These are phyloP conservation scores for Thermochaetoides dissita DNA, from an alignment of 2,329 filamentous ascomycete genomes.

Conservation along the genomic window DNA sequence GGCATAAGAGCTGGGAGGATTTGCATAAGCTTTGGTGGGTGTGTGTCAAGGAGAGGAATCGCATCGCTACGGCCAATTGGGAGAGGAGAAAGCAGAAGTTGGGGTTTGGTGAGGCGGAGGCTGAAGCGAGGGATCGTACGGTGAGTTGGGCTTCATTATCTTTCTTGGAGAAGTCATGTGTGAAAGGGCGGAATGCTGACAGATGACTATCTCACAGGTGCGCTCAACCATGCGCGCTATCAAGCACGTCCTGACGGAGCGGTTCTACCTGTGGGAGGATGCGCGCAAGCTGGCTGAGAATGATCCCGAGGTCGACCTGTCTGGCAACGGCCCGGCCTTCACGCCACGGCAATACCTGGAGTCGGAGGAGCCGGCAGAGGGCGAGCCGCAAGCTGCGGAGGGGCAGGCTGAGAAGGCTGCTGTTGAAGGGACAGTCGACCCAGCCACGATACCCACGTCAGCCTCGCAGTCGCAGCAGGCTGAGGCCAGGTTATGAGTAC, in stretches of 20 bases:
- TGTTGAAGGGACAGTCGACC: conserved; percentile 3
- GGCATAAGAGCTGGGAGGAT: conserved; percentile 85
- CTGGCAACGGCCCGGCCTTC: conserved; percentile 34
- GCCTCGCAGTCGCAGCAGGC: conserved; percentile 1
- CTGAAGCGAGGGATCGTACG: conserved; percentile 44
- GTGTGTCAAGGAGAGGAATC: conserved; percentile 81
- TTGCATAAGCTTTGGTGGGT: conserved; percentile 89
- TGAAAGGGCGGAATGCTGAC: conserved; percentile 3
- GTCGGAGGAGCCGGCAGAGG: conserved; percentile 23
- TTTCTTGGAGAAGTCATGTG: not conserved
- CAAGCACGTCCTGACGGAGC: conserved; percentile 72
- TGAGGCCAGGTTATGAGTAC: conserved; percentile 12
- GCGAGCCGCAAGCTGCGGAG: conserved; percentile 12
- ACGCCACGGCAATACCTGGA: conserved; percentile 28
- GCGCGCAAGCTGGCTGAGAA: conserved; percentile 50
- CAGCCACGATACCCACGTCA: conserved; percentile 10
- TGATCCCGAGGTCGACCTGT: conserved; percentile 54
- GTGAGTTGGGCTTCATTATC: conserved; percentile 34
- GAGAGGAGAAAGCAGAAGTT: conserved; percentile 56
- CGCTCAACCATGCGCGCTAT: conserved; percentile 66
- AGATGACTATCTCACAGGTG: conserved; percentile 37
- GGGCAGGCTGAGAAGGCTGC: conserved; percentile 2
- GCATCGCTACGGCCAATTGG: conserved; percentile 60
- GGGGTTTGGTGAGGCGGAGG: conserved; percentile 61
- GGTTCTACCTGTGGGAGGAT: conserved; percentile 78